A percentile compares a stretch with the other conserved stretches of the same genome.
phyloP scores from a whole-genome alignment of 2,329 filamentous ascomycete species.

The Drechmeria coniospora region DNA sequence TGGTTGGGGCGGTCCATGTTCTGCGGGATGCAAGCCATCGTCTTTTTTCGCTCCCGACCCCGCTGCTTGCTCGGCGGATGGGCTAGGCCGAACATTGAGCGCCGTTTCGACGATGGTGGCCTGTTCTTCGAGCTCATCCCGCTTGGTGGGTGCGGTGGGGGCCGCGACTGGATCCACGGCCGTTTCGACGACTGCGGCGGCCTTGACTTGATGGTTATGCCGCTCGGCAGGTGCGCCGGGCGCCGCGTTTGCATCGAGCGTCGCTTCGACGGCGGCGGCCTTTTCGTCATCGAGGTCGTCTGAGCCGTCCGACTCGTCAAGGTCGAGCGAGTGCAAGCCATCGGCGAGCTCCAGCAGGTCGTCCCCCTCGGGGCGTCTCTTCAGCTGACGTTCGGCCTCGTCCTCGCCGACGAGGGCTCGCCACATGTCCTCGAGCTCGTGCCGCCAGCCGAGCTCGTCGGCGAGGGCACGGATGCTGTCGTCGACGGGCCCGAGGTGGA shows the following conservation, averaged over 20 bases:
- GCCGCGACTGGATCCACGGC: too few species aligned
- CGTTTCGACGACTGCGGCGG: too few species aligned
- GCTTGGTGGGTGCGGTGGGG: too few species aligned
- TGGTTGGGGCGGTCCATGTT: too few species aligned
- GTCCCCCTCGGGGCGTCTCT: slow-evolving; percentile 13
- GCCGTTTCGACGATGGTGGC: too few species aligned
- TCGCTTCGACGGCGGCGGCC: not conserved
- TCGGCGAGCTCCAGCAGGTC: slow-evolving; percentile 26
- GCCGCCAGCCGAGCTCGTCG: slow-evolving; percentile 65
- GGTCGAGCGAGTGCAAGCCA: slow-evolving; percentile 18
- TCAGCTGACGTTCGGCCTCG: slow-evolving; percentile 34
- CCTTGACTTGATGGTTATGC: not conserved
- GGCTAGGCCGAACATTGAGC: too few species aligned
- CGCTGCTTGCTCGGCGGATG: too few species aligned
- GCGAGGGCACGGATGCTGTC: slow-evolving; percentile 65
- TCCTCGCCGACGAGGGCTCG: slow-evolving; percentile 46
- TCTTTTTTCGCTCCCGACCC: too few species aligned
- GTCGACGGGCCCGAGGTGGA: slow-evolving; percentile 73
- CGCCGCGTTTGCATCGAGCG: too few species aligned
- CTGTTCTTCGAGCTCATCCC: too few species aligned
- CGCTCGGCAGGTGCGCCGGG: too few species aligned
- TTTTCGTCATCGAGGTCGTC: not conserved
- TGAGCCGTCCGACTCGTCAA: slow-evolving; percentile 10
- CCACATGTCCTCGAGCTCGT: slow-evolving; percentile 71
- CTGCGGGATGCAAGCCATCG: too few species aligned